Conservation (phyloP, 352 stramenopile genomes). For the Phytophthora syringae region DNA sequence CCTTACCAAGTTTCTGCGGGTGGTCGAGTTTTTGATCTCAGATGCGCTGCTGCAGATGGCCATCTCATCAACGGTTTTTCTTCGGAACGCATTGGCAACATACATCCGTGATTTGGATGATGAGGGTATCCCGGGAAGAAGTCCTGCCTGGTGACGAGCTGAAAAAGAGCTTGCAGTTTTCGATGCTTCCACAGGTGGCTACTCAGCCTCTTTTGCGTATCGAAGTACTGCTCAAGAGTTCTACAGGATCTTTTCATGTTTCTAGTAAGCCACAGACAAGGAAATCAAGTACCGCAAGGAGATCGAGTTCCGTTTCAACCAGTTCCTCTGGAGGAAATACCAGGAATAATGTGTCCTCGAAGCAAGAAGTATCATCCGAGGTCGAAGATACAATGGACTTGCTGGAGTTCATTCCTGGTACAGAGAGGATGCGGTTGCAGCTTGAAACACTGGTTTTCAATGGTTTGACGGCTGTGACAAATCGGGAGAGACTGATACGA, state of each 20-base stretch:
- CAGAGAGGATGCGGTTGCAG: constrained; percentile 66
- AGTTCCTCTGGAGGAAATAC: not conserved
- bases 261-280: not conserved
- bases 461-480: constrained; percentile 71
- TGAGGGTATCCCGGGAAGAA: constrained; percentile 9
- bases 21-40: constrained; percentile 92
- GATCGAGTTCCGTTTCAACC: constrained; percentile 2
- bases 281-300: constrained; percentile 7
- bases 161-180: not conserved
- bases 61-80: constrained; percentile 57
- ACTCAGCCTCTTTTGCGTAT: constrained; percentile 73
- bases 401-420: constrained; percentile 58
- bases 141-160: not conserved
- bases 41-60: constrained; percentile 79
- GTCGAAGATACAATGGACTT: constrained; percentile 29
- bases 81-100: constrained; percentile 48
- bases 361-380: not conserved
- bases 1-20: constrained; percentile 90
- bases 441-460: constrained; percentile 75
- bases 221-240: constrained; percentile 54
- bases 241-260: not conserved
- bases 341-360: not conserved
- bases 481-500: constrained; percentile 61
- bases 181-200: not conserved
- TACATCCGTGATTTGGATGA: constrained; percentile 37